Base-by-base conservation (phyloP, 73 alveolate genomes). In the Uronychia binucleata region DNA sequence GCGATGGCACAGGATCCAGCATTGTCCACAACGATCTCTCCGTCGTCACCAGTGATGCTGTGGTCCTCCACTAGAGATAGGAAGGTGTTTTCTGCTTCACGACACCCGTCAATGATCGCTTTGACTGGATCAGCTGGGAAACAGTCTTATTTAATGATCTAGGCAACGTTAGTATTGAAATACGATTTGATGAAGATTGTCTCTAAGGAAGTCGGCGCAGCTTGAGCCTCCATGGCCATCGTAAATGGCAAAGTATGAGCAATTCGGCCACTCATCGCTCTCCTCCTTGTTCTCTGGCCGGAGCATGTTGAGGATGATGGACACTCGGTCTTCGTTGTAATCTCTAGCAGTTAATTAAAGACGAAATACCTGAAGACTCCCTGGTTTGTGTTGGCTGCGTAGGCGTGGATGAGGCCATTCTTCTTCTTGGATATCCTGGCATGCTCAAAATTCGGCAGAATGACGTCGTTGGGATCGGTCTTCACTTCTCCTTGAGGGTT, bases 1-100 rank as follows among this genome's bases (percentile, higher is more conserved):
- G 95, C 96, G 19, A 95, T 93, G 11, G 99, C 99, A 89, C 99
- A 97, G 28, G 99, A 96, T 0, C 99, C 99, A 77, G 98, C 86
- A 77, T 95, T 91, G 81, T 97, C 99, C 33, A 78, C 74, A 30
- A 87, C 74, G 35, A 77, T 92, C 32, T 59, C 83, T 28, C 57
- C 74, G 0, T 86, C 87, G 13, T 78, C 83, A 76, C 67, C 67
- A 11, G 67, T 46, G n/a, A 46, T 46, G 19, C 67, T 46, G 67
- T 46, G 67, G n/a, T 46, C 67, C 19, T 46, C 67, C 19, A 46
- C 67, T 19, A 46, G 19, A 5, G 59, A 94, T 58, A 88, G 30
- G 83, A 90, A 90, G 5, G 67, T 77, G 33, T 79, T 86, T 86
- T 90, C 95, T 19, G 95, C 95, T 46, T 86, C 86, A 78, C 89